Base-by-base conservation (phyloP, 257 asterid genomes). In the Nicotiana otophora region DNA sequence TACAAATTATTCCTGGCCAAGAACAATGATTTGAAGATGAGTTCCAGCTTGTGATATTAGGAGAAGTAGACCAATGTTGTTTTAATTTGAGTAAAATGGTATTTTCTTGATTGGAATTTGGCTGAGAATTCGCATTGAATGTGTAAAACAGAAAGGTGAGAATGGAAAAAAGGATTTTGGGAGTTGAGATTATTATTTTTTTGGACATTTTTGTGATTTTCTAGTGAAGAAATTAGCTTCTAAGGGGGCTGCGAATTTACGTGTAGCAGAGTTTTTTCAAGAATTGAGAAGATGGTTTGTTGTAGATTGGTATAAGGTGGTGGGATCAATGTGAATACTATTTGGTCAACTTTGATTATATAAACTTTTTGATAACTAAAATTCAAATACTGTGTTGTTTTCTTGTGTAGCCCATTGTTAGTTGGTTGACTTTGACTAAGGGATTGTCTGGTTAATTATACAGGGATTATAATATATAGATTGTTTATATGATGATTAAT, bases 1-100 rank as follows among this genome's bases (percentile, higher is more conserved):
- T 31, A 89, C 97, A 96, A 6, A 80, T 89, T 88, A 96, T 86
- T 87, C 86, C 98, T 0, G 92, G 88, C 99, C 99, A 96, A 3
- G 66, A 64, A 89, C 97, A 96, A 83, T 89, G 99, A 75, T 88
- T 84, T 3, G 89, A 81, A 4, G 96, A 86, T 0, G 84, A 53
- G 2, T 77, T 85, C 99, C 99, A 96, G 87, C 88, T 93, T 80
- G 69, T 30, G 82, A 96, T 87, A 62, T 86, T 74, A 39, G 94
- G 57, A 46, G 96, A 93, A 70, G 85, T 78, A 76, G 84, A 81
- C 96, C 96, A 96, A 83, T 87, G 85, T 1, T 86, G 86, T 82
- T 91, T 91, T 42, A 96, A 89, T 10, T 75, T 62, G 39, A 94
- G 89, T 58, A 96, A 92, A 81, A 86, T 91, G 79, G 89, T 12